Base-by-base conservation (phyloP, 139 green algal genomes). In the Chlorella sp. region DNA sequence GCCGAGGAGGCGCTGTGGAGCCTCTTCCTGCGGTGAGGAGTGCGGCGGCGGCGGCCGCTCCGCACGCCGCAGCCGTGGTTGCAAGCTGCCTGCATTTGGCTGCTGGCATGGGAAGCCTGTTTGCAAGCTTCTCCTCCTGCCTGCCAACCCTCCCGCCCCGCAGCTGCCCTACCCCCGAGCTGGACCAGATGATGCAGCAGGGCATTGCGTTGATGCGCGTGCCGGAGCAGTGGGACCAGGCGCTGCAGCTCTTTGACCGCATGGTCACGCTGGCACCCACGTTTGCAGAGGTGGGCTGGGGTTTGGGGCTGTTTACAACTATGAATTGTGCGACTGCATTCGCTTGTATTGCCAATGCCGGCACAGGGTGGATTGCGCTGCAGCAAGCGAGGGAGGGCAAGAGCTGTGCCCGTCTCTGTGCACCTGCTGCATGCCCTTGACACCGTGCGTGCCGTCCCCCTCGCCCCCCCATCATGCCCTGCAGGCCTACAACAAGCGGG, bases 1-100 rank as follows among this genome's bases (percentile, higher is more conserved):
- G 88, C 87, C 13, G 70, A 91, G 36, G 69, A 80, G 25, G 88
- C 91, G 17, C 88, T 94, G 80, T 95, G 91, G 92, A 62, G 64
- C 13, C 79, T 93, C 21, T 92, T 90, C 78, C 92, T 93, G 90
- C 60, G 71, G 69, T 55, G 36, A 30, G 69, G 44, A 15, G 18
- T 32, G 44, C 11, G 44, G 11, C 44, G 44, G 7, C 7, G 44
- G 44, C 7, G 44, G 44, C 7, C 44, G 7, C 7, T 11, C 7
- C 7, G 7, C 44, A 11, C 44, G 7, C 20, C 57, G 57, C 57
- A 25, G 7, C 9, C 13, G 57, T 64, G 57, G 57, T n/a, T n/a
- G n/a, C n/a, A n/a, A n/a, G n/a, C n/a, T n/a, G n/a, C n/a, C n/a
- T n/a, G n/a, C n/a, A n/a, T n/a, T n/a, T n/a, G n/a, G n/a, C n/a